These are phyloP conservation scores for Hypomyces perniciosus DNA, from an alignment of 2,329 filamentous ascomycete genomes.

Conservation along the genomic window DNA sequence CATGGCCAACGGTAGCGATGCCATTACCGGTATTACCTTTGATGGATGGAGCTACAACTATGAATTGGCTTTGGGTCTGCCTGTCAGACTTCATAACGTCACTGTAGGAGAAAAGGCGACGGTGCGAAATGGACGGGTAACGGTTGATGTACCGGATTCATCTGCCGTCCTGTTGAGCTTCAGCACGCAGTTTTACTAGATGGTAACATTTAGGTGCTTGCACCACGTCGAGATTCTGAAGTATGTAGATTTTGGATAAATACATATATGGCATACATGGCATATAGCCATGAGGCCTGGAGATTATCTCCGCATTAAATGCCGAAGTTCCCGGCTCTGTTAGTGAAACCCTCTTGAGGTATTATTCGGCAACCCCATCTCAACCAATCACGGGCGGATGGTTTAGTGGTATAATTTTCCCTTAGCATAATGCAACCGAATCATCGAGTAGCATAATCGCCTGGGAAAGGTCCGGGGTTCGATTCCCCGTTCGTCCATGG, in stretches of 20 bases:
- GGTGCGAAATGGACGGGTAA: constrained; percentile 31
- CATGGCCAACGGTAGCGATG: constrained; percentile 57
- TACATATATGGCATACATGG: no score
- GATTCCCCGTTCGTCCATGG: constrained; percentile 16
- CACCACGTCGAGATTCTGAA: background rate
- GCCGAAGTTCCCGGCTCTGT: no score
- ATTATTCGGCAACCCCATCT: no score
- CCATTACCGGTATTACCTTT: constrained; percentile 55
- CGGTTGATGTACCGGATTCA: constrained; percentile 36
- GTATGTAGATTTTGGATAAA: background rate
- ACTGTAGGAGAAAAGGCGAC: constrained; percentile 43
- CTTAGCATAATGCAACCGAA: constrained; percentile 9
- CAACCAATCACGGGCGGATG: constrained; percentile 14
- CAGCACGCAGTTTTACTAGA: background rate
- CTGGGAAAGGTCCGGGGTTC: constrained; percentile 16
- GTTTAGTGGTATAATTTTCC: constrained; percentile 15
- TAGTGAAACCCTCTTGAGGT: no score
- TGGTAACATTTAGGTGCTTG: no score
- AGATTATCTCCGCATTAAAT: no score
- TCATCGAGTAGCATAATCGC: background rate
- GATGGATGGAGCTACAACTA: constrained; percentile 58
- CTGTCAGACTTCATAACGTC: constrained; percentile 49
- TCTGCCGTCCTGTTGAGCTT: constrained; percentile 35
- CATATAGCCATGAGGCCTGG: no score
- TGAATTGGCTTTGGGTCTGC: constrained; percentile 48